Evolutionary conservation across 441 rosid species (phyloP), one percentile per base, ranked within the genome.

Genomic region (Adansonia grandidieri): DNA sequence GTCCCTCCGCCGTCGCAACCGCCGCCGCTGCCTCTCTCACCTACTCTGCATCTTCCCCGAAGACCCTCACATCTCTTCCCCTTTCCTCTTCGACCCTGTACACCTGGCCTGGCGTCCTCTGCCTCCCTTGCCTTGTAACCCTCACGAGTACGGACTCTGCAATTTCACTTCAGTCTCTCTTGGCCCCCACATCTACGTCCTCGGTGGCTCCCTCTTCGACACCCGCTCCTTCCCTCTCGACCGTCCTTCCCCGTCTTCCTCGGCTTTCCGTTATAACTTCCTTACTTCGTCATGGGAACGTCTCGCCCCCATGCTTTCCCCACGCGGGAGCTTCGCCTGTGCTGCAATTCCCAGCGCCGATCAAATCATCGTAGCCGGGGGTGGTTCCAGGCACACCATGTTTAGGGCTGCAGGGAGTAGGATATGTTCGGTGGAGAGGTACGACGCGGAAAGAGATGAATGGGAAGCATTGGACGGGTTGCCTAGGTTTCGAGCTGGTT

Each of bases 281-380:
- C 71, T 81, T 20, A 83, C 83, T 11, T 85, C 78, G 54, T 45
- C 82, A 5, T 95, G 98, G 98, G 91, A 90, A 40, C 81, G 85
- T 45, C 87, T 91, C 48, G 79, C 95, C 3, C 93, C 98, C 8
- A 95, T 95, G 98, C 68, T 91, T 45, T 87, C 92, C 53, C 96
- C 97, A 0, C 89, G 97, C 0, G 97, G 98, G n/a, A 93, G 97
- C 78, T 95, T 95, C 65, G 98, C 98, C 5, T 93, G 98, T 74
- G 91, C 83, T 2, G 92, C 89, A 0, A 73, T 89, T 6, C 88
- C 88, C 3, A 75, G 83, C 9, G 44, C 71, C 1, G 85, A 86
- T 56, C 85, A 87, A 87, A 95, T 95, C 42, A 82, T 95, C 32
- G 98, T 91, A 2, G 98, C 97, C 0, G 98, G 98, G 1, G 98